A percentile compares a stretch with the other conserved stretches of the same genome.
phyloP scores from a whole-genome alignment of 1,284 basidiomycete genomes.

The Ustilago cynodontis region DNA sequence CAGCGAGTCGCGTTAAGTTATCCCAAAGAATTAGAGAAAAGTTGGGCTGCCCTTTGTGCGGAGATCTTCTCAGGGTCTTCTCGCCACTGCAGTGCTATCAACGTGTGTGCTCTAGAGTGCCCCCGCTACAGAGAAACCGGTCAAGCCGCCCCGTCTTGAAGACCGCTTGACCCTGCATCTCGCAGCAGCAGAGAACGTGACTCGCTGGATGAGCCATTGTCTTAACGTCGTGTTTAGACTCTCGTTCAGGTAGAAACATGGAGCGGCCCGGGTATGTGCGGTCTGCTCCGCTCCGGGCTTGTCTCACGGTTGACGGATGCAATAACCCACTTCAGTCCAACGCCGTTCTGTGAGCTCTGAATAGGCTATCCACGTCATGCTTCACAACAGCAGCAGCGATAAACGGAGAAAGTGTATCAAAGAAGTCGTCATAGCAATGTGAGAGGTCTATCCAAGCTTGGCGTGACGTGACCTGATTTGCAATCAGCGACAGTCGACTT shows the following conservation, averaged over 20 bases:
- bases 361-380: not conserved
- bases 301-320: not conserved
- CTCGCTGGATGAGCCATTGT: not conserved
- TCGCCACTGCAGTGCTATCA: not conserved
- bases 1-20: not conserved
- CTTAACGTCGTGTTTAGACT: not conserved
- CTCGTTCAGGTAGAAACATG: too few species aligned
- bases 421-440: not conserved
- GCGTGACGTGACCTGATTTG: slow-evolving; percentile 1
- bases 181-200: not conserved
- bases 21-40: slow-evolving; percentile 1
- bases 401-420: not conserved
- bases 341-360: not conserved
- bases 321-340: not conserved
- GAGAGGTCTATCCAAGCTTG: not conserved
- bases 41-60: slow-evolving; percentile 6
- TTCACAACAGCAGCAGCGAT: not conserved
- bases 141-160: not conserved
- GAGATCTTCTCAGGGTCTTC: slow-evolving; percentile 5
- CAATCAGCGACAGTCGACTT: not conserved
- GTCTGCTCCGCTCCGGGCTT: not conserved
- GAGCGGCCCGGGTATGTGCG: not conserved
- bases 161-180: not conserved
- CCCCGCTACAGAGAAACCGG: not conserved
- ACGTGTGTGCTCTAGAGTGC: not conserved